phyloP scores from a whole-genome alignment of 2,329 filamentous ascomycete species.

The Rhexocercosporidium sp. region DNA sequence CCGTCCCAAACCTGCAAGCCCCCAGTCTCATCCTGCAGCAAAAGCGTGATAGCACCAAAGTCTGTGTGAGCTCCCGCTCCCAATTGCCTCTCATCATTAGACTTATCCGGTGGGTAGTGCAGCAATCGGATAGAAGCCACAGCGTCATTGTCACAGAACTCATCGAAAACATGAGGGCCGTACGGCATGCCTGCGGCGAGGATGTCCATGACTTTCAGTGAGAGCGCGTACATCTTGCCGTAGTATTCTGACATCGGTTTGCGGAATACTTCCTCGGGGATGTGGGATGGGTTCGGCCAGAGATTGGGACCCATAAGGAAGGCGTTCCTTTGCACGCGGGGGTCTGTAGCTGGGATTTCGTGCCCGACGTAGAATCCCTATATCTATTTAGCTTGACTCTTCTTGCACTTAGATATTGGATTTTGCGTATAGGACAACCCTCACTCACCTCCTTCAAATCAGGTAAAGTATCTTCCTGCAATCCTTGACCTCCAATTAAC shows the following conservation, averaged over 20 bases:
- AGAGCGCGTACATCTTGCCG: conserved; percentile 44
- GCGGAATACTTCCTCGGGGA: conserved; percentile 46
- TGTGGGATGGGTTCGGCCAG: conserved; percentile 44
- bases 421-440: too few relatives aligned
- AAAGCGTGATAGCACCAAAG: conserved; percentile 58
- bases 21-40: conserved; percentile 54
- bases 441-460: conserved; percentile 50
- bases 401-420: not conserved
- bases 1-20: conserved; percentile 57
- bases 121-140: conserved; percentile 51
- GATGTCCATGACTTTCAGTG: conserved; percentile 47
- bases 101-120: conserved; percentile 53
- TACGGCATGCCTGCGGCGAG: conserved; percentile 50
- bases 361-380: conserved; percentile 48
- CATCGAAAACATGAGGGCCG: conserved; percentile 49
- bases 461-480: conserved; percentile 50
- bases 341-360: conserved; percentile 49
- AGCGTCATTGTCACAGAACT: conserved; percentile 48
- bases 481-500: conserved; percentile 50
- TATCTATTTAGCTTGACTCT: not conserved
- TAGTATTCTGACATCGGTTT: conserved; percentile 50
- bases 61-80: conserved; percentile 55
- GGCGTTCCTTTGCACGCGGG: conserved; percentile 38
- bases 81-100: conserved; percentile 33
- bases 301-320: conserved; percentile 51